Evolutionary conservation across 2,329 filamentous ascomycete species (phyloP).

Genomic region (Aureobasidium pullulans): DNA sequence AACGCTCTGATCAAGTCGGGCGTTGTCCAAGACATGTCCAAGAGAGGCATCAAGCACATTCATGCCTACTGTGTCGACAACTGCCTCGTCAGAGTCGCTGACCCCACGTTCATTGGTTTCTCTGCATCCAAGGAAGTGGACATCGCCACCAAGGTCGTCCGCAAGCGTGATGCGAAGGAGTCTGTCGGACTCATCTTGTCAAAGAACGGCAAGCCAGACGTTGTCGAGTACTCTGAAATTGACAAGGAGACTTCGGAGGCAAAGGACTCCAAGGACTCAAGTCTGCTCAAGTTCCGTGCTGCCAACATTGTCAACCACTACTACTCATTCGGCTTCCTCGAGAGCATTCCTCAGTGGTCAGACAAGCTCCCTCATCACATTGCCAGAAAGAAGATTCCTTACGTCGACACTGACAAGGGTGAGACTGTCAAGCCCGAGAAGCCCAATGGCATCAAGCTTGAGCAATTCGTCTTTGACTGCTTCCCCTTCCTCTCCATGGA

Average conservation of each 20-base stretch:
- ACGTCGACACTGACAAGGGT: constrained; percentile 60
- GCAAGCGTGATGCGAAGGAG: constrained; percentile 94
- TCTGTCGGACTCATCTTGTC: constrained; percentile 88
- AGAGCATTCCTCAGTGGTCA: constrained; percentile 80
- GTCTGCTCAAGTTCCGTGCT: constrained; percentile 87
- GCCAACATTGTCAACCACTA: constrained; percentile 99
- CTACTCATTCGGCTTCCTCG: constrained; percentile 90
- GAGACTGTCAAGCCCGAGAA: constrained; percentile 83
- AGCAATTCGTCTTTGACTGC: constrained; percentile 98
- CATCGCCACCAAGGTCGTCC: constrained; percentile 98
- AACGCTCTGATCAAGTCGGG: constrained; percentile 75
- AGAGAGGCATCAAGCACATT: constrained; percentile 85
- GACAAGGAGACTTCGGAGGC: constrained; percentile 82
- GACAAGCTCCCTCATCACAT: constrained; percentile 89
- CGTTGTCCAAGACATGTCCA: constrained; percentile 79
- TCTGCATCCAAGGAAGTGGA: constrained; percentile 80
- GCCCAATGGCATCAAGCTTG: constrained; percentile 96
- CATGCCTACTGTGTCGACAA: constrained; percentile 99
- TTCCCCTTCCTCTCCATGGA: constrained; percentile 81
- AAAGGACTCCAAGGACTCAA: constrained; percentile 70
- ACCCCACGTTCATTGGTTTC: constrained; percentile 93
- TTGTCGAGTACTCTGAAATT: constrained; percentile 98
- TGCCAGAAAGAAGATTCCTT: constrained; percentile 96
- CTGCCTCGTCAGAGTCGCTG: constrained; percentile 97
- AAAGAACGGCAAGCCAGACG: constrained; percentile 93